These are phyloP conservation scores for Monilinia vaccinii-corymbosi DNA, from an alignment of 2,329 filamentous ascomycete genomes.

Conservation along the genomic window DNA sequence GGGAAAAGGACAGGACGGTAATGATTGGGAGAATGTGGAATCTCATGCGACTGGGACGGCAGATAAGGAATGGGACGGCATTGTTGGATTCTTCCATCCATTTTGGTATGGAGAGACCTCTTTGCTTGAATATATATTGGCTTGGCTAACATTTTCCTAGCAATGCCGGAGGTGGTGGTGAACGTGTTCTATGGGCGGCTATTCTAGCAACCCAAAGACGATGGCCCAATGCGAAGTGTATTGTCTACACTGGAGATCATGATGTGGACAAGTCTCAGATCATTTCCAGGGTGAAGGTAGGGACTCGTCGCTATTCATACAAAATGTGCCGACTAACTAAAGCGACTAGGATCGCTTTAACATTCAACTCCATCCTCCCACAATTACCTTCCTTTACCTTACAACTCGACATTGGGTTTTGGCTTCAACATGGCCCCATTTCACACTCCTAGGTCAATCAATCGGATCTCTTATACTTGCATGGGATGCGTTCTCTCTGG, in stretches of 20 bases:
- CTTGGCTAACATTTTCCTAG: conserved; percentile 35
- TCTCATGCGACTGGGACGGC: conserved; percentile 38
- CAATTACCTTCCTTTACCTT: conserved; percentile 82
- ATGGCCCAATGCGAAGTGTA: conserved; percentile 81
- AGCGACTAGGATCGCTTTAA: conserved; percentile 68
- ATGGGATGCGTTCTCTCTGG: conserved; percentile 84
- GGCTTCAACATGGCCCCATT: conserved; percentile 77
- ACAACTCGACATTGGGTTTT: conserved; percentile 81
- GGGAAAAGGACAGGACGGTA: conserved; percentile 36
- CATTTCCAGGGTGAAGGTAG: conserved; percentile 64
- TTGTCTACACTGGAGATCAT: conserved; percentile 94
- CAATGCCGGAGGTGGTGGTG: conserved; percentile 92
- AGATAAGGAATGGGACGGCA: conserved; percentile 62
- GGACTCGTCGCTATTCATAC: neutral
- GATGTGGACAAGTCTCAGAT: conserved; percentile 76
- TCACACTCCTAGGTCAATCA: conserved; percentile 91
- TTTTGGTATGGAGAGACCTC: conserved; percentile 60
- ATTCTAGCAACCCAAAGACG: conserved; percentile 81
- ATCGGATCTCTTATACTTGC: conserved; percentile 79
- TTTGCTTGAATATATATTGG: neutral
- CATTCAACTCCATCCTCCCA: conserved; percentile 76
- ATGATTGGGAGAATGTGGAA: conserved; percentile 66
- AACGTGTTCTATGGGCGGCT: conserved; percentile 92
- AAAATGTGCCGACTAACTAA: conserved; percentile 5
- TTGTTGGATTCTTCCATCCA: conserved; percentile 94